Percentiles rank a stretch among this genome's conserved stretches.
These are phyloP conservation scores for Boletus eberwhitei DNA, from an alignment of 768 basidiomycete species.

Conservation along the genomic window DNA sequence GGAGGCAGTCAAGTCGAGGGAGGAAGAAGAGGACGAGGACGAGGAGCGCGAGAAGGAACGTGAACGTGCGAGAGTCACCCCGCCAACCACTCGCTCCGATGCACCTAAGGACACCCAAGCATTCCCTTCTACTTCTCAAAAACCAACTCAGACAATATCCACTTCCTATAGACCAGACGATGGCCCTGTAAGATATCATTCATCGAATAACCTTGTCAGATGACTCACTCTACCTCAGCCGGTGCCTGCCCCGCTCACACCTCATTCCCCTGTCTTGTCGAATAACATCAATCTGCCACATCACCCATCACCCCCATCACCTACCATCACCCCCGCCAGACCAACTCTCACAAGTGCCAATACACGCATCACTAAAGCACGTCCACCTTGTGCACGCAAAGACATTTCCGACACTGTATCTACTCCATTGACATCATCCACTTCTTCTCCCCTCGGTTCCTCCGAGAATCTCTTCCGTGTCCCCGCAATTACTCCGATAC, in stretches of 20 bases:
- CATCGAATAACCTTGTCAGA: background rate
- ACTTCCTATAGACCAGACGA: slow-evolving; percentile 20
- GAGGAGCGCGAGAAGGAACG: slow-evolving; percentile 62
- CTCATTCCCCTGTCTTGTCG: slow-evolving; percentile 27
- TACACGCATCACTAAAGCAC: slow-evolving; percentile 30
- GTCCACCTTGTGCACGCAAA: slow-evolving; percentile 28
- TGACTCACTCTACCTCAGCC: slow-evolving; percentile 18
- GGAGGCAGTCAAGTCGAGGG: slow-evolving; percentile 68
- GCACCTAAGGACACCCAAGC: slow-evolving; percentile 18
- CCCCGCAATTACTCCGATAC: slow-evolving; percentile 19
- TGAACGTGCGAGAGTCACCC: slow-evolving; percentile 36
- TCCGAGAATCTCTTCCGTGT: slow-evolving; percentile 31
- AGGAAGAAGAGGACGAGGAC: slow-evolving; percentile 83
- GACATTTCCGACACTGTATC: slow-evolving; percentile 22
- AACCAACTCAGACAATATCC: slow-evolving; percentile 11
- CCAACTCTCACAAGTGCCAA: slow-evolving; percentile 10
- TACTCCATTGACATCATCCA: slow-evolving; percentile 9
- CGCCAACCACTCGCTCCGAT: slow-evolving; percentile 19
- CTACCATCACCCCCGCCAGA: slow-evolving; percentile 23
- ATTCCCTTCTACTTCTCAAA: slow-evolving; percentile 20
- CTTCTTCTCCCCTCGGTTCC: slow-evolving; percentile 23
- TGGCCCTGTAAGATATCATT: slow-evolving; percentile 30
- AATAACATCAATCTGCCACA: slow-evolving; percentile 15
- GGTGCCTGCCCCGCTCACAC: slow-evolving; percentile 29
- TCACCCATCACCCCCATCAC: slow-evolving; percentile 27